Evolutionary conservation across 192 early-diverging fungal genomes (phyloP), one percentile per base, ranked within the genome.

Genomic region (Umbelopsis isabellina): DNA sequence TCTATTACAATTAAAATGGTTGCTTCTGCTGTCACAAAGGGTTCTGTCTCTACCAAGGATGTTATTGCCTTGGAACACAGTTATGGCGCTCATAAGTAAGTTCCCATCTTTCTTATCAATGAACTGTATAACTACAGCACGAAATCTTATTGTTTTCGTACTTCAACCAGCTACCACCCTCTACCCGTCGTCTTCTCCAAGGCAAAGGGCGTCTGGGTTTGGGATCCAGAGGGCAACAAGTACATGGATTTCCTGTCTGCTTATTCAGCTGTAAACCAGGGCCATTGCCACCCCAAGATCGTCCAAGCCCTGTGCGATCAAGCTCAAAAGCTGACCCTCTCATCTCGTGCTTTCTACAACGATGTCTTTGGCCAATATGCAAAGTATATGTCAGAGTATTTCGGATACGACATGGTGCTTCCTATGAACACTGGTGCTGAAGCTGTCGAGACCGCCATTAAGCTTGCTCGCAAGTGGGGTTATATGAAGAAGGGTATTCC

Each of bases 361-460:
- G 92, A 96, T 74, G 82, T 92, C 23, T 96, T 97, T 79, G 96
- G 95, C 7, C 76, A 83, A 51, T 96, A 93, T 72, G 95, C 95
- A 61, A 90, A 94, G 74, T 99, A 93, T 77, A 79, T 99, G 46
- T 91, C 94, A 18, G 89, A 92, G 80, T 97, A 90, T 83, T 99
- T 99, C 85, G 92, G 93, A 1, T 95, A 92, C 73, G 95, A 98
- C 52, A 99, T 98, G 97, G 93, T 99, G 52, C 84, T 98, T 49
- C 97, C 97, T 53, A 98, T 97, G 93, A 99, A 99, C 87, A 98
- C 97, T 11, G 97, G 97, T 66, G 95, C 95, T 51, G 97, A 99
- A 75, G 97, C 95, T 5, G 97, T 99, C 33, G 97, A 99, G 80
- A 99, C 97, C 7, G 97, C 94, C 27, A 92, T 99, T 77, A 99